phyloP scores from a whole-genome alignment of 208 protist genomes.

The Trypanosomatidae sp. region DNA sequence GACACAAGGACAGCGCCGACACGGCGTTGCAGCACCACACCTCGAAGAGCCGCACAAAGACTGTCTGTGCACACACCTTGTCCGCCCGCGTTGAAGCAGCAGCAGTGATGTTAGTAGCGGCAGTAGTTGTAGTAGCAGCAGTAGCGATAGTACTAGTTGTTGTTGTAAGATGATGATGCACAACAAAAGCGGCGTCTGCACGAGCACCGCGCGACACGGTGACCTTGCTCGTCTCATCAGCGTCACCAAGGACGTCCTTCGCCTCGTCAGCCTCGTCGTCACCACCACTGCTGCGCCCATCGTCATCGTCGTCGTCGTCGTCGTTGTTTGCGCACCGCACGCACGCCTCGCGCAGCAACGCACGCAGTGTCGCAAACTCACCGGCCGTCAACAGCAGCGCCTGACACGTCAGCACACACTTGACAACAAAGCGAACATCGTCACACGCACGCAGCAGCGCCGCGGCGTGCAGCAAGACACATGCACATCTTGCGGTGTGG shows the following conservation, averaged over 20 bases:
- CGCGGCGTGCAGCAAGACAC: too few species aligned
- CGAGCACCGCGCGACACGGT: too few species aligned
- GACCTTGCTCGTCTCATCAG: too few species aligned
- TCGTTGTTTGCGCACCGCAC: constrained; percentile 5
- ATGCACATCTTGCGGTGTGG: too few species aligned
- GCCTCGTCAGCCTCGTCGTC: neutral
- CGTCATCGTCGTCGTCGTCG: neutral
- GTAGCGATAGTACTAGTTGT: too few species aligned
- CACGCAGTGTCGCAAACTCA: constrained; percentile 76
- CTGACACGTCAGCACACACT: constrained; percentile 43
- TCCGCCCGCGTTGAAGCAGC: neutral
- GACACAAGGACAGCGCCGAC: constrained; percentile 82
- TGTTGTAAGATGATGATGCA: too few species aligned
- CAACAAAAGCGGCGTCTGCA: too few species aligned
- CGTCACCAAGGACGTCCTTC: neutral
- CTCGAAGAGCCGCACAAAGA: constrained; percentile 52
- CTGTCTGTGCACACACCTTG: constrained; percentile 2
- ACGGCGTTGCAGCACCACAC: constrained; percentile 89
- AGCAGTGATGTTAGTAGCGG: too few species aligned
- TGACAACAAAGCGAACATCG: too few species aligned
- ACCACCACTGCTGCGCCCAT: neutral
- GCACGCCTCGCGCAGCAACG: constrained; percentile 36
- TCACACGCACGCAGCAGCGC: too few species aligned
- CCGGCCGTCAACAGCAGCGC: constrained; percentile 78
- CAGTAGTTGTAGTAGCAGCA: too few species aligned